Evolutionary conservation across 331 rosid genomes (phyloP), one percentile per base, ranked within the genome.

Genomic region (Telfairia occidentalis): DNA sequence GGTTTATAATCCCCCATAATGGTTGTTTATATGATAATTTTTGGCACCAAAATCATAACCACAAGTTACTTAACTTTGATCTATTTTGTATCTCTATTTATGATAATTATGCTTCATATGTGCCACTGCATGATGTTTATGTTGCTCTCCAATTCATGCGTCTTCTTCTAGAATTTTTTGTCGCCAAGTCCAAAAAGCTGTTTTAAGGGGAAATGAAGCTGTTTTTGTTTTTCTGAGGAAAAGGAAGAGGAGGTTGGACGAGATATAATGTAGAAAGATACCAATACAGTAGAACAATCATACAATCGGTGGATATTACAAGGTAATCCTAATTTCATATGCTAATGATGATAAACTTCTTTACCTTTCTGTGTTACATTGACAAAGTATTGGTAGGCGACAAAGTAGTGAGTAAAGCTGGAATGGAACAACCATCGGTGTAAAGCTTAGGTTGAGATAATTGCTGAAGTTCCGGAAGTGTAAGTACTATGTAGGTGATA

Each of bases 401-500:
- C 71, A 94, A 88, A 90, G 92, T 84, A 69, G 77, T 94, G 53
- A 78, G 81, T 73, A 94, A 91, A 82, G 95, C 96, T 0, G 98
- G 97, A 54, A 88, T 93, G n/a, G n/a, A n/a, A n/a, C n/a, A n/a
- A 37, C 96, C 95, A 88, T 94, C 49, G 82, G 93, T 5, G 96
- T 7, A 87, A 94, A 73, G 86, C 96, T 49, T 86, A 82, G 61
- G 95, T 91, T 53, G 88, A 90, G 85, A 94, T 91, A 38, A 83
- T 43, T 58, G 98, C 98, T 28, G 97, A 94, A 82, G 81, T 94
- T 80, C 98, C 97, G 19, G 91, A 91, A 90, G n/a, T n/a, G n/a
- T 94, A 90, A 82, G 98, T n/a, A n/a, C n/a, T 94, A 91, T 91
- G 98, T 94, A 91, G 97, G 98, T 94, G 97, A 94, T 87, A 78